Conservation (phyloP, 176 grass and related monocot species). For the Lolium multiflorum region DNA sequence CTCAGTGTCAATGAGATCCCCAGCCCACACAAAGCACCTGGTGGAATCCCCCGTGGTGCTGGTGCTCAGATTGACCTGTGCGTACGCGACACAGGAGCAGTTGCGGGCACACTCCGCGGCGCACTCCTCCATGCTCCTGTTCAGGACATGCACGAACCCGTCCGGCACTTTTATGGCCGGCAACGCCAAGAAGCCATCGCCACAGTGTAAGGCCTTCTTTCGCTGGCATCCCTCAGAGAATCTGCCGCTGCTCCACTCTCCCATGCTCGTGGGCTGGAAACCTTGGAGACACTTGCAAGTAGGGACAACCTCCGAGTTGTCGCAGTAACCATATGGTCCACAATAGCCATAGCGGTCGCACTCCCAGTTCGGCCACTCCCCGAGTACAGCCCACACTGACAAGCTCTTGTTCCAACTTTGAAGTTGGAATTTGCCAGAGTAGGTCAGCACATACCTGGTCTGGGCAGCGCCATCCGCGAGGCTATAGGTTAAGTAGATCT, state of each 20-base stretch:
- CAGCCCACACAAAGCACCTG: background rate
- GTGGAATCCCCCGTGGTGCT: background rate
- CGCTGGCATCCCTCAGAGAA: background rate
- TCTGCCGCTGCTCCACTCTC: background rate
- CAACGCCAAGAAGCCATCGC: background rate
- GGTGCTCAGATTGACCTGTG: background rate
- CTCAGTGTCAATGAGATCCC: background rate
- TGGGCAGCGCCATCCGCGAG: background rate
- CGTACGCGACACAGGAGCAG: background rate
- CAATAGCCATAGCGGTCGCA: background rate
- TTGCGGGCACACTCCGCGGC: background rate
- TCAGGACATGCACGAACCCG: background rate
- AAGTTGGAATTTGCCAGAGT: background rate
- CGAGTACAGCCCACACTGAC: background rate
- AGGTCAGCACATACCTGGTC: conserved; percentile 6
- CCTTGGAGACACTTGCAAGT: conserved; percentile 10
- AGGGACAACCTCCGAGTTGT: background rate
- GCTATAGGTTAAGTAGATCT: conserved; percentile 7
- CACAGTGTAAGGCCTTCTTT: background rate
- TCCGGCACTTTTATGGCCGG: background rate
- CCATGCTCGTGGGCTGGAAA: background rate
- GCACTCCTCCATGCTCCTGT: background rate
- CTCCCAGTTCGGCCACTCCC: background rate
- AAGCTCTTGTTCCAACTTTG: conserved; percentile 2
- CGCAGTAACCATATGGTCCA: background rate